Conservation (phyloP, 345 rosid species). For the Psidium guajava region DNA sequence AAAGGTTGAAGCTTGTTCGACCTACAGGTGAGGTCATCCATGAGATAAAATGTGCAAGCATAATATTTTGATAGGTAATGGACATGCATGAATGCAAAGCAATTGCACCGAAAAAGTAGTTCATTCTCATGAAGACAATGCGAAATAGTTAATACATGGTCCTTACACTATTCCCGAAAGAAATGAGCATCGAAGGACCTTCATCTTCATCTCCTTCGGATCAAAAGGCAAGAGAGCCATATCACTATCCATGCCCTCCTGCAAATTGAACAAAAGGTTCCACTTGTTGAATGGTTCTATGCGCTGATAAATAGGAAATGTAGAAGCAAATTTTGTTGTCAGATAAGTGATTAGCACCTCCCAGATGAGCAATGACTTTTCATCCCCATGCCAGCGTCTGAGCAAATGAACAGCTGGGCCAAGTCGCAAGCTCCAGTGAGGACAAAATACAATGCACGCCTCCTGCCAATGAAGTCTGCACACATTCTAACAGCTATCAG, state of each 20-base stretch:
- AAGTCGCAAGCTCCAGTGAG: slow-evolving; percentile 76
- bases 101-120: background rate
- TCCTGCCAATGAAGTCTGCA: slow-evolving; percentile 74
- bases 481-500: slow-evolving; percentile 11
- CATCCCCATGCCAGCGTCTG: slow-evolving; percentile 61
- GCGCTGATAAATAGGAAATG: background rate
- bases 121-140: background rate
- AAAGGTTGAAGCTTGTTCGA: slow-evolving; percentile 34
- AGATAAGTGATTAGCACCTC: slow-evolving; percentile 72
- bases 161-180: slow-evolving; percentile 61
- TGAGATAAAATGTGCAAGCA: background rate
- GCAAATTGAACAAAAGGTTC: slow-evolving; percentile 12
- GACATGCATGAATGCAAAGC: background rate
- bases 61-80: background rate
- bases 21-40: slow-evolving; percentile 13
- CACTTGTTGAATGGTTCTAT: background rate
- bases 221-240: slow-evolving; percentile 69
- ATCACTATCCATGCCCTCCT: slow-evolving; percentile 48
- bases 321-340: slow-evolving; percentile 58
- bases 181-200: slow-evolving; percentile 78
- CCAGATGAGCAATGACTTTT: slow-evolving; percentile 57
- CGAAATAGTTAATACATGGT: background rate
- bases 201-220: slow-evolving; percentile 73
- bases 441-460: slow-evolving; percentile 63
- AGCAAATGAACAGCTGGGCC: slow-evolving; percentile 78